Conservation (phyloP, 208 protist genomes). For the Leishmania lainsoni region DNA sequence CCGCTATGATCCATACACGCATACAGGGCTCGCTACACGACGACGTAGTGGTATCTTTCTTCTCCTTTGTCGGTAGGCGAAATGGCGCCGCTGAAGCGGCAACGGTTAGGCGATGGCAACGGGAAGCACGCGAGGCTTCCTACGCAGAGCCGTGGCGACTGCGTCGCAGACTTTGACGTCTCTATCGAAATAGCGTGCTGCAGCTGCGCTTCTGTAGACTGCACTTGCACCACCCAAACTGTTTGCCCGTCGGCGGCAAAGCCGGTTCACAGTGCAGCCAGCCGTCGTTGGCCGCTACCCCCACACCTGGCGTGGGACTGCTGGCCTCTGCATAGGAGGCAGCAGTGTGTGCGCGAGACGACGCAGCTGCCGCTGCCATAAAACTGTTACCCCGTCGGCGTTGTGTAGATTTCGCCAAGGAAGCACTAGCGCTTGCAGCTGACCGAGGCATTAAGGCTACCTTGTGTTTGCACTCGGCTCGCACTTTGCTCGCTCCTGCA, state of each 20-base stretch:
- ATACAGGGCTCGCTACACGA: conserved; percentile 7
- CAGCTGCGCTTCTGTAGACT: conserved; percentile 22
- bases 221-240: conserved; percentile 32
- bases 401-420: background rate
- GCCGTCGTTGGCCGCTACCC: conserved; percentile 6
- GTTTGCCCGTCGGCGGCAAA: conserved; percentile 19
- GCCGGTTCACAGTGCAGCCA: conserved; percentile 16
- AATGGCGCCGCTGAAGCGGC: background rate
- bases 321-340: background rate
- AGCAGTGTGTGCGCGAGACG: background rate
- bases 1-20: background rate
- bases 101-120: background rate
- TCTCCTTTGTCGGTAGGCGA: background rate
- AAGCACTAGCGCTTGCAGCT: background rate
- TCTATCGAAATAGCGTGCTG: background rate
- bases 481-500: conserved; percentile 7
- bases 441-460: conserved; percentile 5
- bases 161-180: background rate
- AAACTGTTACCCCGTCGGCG: conserved; percentile 2
- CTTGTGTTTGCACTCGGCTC: conserved; percentile 24
- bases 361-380: conserved; percentile 1
- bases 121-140: conserved; percentile 18
- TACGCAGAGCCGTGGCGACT: conserved; percentile 9
- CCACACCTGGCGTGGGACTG: background rate
- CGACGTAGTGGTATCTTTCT: conserved; percentile 6